Evolutionary conservation across 2,329 filamentous ascomycete species (phyloP), one percentile per base, ranked within the genome.

Genomic region (Aspergillus pseudotamarii): DNA sequence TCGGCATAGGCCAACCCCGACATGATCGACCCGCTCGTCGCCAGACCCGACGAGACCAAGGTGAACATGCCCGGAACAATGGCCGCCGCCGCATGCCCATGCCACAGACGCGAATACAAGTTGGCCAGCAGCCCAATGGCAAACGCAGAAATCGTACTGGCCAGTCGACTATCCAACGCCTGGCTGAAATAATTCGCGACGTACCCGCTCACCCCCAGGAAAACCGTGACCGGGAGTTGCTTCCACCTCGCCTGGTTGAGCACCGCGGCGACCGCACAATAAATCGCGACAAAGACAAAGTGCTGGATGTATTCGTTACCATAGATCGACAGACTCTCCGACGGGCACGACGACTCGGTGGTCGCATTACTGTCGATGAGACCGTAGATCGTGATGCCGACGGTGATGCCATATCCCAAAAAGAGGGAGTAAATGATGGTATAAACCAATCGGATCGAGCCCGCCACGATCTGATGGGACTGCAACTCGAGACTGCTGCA

Each of bases 51-150:
- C 0, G 86, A 86, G 0, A 89, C 86, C 64, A 87, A 84, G 1
- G 88, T 85, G 67, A 95, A 96, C 67, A 97, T 95, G 19, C 91
- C 93, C 0, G 93, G 93, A 12, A 96, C 82, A 83, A 96, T 91
- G 6, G 91, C 90, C 0, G 92, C 91, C 0, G 92, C 92, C 0
- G 93, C 93, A 9, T 96, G 85, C 2, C 90, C 91, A 73, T 93
- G 92, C 26, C 90, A 76, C 38, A 83, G 68, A 2, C 91, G 86
- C 16, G 89, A 89, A 78, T 94, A 94, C 5, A 93, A 71, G 69
- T 95, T 95, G 19, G 91, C 91, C 50, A 93, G 79, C 32, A 93
- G 85, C 11, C 92, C 92, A 19, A 95, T 88, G 0, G 86, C 86
- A 56, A 95, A 83, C 0, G 92, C 91, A 38, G 91, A 91, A 2